Evolutionary conservation across 148 eudicot species (phyloP), one percentile per base, ranked within the genome.

Genomic region (Vaccinium corymbosum): DNA sequence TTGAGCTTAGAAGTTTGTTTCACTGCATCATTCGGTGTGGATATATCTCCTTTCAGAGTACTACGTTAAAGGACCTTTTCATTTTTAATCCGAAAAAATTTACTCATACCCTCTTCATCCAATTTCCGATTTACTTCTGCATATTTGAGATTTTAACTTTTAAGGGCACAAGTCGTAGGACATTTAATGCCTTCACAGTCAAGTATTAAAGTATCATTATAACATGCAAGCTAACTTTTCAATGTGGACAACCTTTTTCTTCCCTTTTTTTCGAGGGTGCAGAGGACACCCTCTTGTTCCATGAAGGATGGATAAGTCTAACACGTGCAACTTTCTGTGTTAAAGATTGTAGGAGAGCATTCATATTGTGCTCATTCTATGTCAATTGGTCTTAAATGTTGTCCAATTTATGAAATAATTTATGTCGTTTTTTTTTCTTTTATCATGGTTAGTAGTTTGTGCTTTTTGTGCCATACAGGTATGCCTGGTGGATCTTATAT

Each of bases 1-100:
- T 71, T 78, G 29, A 48, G 57, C 6, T n/a, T 83, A 83, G 52
- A 64, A 78, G 81, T 83, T 22, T 1, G 17, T 17, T 66, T 78
- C 53, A 51, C 55, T 83, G 84, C 70, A 16, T 57, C 13, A 17
- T 83, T 27, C 16, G 5, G 20, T 27, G 7, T 46, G 1, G 53
- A 75, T 46, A 48, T 75, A 48, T 46, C 53, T 27, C 66, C 22
- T 79, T 77, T 53, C 17, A 51, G 38, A 22, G 61, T 56, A 19
- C 48, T 59, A 53, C 11, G 35, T 53, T 12, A 9, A 78, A 22
- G 19, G 27, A 4, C 3, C 6, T 17, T 55, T 56, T 15, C 32
- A 22, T 50, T 51, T 51, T 25, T 29, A 27, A 51, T 3, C 29
- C 61, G 12, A 50, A 25, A 51, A 22, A 20, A 77, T 51, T 50